A percentile compares a stretch with the other conserved stretches of the same genome.
These are phyloP conservation scores for Fusarium lateritium DNA, from an alignment of 2,329 filamentous ascomycete species.

Conservation along the genomic window DNA sequence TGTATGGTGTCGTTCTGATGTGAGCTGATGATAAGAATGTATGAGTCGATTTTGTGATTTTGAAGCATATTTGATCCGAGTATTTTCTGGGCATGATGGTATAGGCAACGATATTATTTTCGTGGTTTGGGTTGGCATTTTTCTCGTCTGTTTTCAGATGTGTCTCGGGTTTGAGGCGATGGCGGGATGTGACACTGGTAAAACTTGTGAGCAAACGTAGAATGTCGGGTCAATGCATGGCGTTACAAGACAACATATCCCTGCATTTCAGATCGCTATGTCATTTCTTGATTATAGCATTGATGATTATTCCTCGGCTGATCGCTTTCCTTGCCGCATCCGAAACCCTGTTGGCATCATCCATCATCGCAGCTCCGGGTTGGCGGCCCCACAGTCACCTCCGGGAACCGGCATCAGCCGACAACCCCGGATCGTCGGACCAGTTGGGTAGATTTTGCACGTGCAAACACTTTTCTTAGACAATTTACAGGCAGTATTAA, in stretches of 20 bases:
- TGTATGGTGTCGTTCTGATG: not conserved
- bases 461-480: too few relatives aligned
- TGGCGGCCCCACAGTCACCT: not conserved
- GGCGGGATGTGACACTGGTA: constrained; percentile 32
- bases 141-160: constrained; percentile 14
- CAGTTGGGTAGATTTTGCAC: too few relatives aligned
- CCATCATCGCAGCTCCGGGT: not conserved
- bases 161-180: constrained; percentile 28
- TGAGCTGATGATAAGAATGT: constrained; percentile 22
- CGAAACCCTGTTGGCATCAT: constrained; percentile 5
- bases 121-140: constrained; percentile 2
- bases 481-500: too few relatives aligned
- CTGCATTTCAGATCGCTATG: not conserved
- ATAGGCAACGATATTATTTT: not conserved
- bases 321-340: constrained; percentile 1
- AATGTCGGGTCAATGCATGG: not conserved
- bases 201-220: constrained; percentile 20
- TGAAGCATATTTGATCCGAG: too few relatives aligned
- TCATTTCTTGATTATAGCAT: constrained; percentile 18
- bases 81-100: not conserved
- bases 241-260: constrained; percentile 2
- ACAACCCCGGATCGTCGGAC: too few relatives aligned
- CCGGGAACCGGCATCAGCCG: not conserved
- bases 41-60: constrained; percentile 11
- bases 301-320: constrained; percentile 7